A percentile compares a stretch with the other conserved stretches of the same genome.
These are phyloP conservation scores for Viola pubescens DNA, from an alignment of 441 rosid species.

Conservation along the genomic window DNA sequence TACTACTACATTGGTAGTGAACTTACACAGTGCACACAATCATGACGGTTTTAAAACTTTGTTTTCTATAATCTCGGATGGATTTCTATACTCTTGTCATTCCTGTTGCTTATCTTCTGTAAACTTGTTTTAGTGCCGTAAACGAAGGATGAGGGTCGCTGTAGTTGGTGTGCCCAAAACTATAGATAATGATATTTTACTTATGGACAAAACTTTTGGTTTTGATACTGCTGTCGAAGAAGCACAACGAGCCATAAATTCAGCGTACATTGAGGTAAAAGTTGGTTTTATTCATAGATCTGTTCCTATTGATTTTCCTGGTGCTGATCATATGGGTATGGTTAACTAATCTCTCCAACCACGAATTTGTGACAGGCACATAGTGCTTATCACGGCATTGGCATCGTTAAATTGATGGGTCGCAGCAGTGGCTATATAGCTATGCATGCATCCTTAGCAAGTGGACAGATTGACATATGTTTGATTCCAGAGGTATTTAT, in stretches of 20 bases:
- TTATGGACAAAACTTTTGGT: constrained; percentile 97
- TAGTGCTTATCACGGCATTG: constrained; percentile 96
- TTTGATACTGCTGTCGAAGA: constrained; percentile 98
- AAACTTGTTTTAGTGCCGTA: constrained; percentile 52
- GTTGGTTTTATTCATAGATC: background rate
- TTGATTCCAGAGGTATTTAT: constrained; percentile 87
- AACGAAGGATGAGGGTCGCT: constrained; percentile 63
- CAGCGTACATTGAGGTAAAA: constrained; percentile 92
- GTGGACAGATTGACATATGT: constrained; percentile 94
- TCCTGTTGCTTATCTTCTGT: constrained; percentile 8
- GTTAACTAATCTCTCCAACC: background rate
- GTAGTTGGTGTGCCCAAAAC: constrained; percentile 98
- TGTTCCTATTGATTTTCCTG: background rate
- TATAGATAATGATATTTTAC: constrained; percentile 87
- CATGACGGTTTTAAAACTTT: background rate
- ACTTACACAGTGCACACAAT: no score
- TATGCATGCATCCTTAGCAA: constrained; percentile 94
- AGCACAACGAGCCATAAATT: constrained; percentile 94
- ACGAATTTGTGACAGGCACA: constrained; percentile 51
- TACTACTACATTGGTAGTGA: no score
- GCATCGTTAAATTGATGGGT: constrained; percentile 94
- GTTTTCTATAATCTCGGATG: background rate
- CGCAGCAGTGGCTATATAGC: constrained; percentile 96
- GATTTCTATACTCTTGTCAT: constrained; percentile 2
- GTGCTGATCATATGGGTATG: constrained; percentile 2